Conservation (phyloP, 345 rosid genomes). For the Noccaea bulbosa region DNA sequence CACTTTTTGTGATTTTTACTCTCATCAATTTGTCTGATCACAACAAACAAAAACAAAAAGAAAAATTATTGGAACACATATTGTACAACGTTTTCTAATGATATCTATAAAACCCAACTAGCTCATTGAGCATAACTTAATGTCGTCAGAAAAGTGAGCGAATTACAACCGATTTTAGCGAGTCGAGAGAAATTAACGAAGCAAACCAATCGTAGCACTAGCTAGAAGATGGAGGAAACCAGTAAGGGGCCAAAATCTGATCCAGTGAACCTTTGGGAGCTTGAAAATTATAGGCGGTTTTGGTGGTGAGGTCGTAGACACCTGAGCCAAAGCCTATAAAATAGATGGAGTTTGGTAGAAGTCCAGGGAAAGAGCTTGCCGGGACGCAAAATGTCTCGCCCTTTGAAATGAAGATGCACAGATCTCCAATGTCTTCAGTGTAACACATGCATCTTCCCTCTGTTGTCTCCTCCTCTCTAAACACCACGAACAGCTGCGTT, state of each 20-base stretch:
- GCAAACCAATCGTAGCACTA: too few relatives aligned
- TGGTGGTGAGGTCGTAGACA: background rate
- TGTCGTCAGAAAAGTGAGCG: too few relatives aligned
- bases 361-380: slow-evolving; percentile 10
- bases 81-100: too few relatives aligned
- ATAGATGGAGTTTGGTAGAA: background rate
- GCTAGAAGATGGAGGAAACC: too few relatives aligned
- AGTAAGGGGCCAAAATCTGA: too few relatives aligned
- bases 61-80: too few relatives aligned
- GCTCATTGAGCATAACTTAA: too few relatives aligned
- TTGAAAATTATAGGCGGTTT: background rate
- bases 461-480: background rate
- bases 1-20: too few relatives aligned
- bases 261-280: background rate
- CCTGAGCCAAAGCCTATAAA: background rate
- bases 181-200: too few relatives aligned
- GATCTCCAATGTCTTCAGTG: background rate
- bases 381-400: slow-evolving; percentile 4
- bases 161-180: too few relatives aligned
- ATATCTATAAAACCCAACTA: background rate
- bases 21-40: too few relatives aligned
- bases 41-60: too few relatives aligned
- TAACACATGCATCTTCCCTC: background rate
- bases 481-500: background rate
- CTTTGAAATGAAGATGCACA: background rate